Percentiles rank a stretch among this genome's conserved stretches.
Conservation (phyloP, 164 flowering plant genomes). For the grape (Vitis vinifera) region DNA sequence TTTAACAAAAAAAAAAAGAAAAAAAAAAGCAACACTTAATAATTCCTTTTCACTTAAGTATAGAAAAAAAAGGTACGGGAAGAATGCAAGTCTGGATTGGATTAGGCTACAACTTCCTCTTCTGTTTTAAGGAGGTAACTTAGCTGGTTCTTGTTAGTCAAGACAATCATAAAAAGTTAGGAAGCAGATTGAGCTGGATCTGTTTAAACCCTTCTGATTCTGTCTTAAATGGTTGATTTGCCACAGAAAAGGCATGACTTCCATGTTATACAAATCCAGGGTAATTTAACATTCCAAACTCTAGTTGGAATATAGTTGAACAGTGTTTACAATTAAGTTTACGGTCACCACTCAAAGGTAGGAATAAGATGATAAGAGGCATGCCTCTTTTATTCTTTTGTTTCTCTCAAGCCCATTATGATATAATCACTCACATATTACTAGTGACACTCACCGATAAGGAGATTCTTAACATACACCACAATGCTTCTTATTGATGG, state of each 20-base stretch:
- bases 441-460: conserved; percentile 1
- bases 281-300: not conserved
- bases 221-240: not conserved
- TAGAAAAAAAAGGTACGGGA: too few relatives aligned
- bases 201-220: not conserved
- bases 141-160: too few relatives aligned
- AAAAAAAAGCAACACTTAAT: too few relatives aligned
- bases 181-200: not conserved
- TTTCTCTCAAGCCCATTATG: not conserved
- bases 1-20: too few relatives aligned
- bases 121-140: too few relatives aligned
- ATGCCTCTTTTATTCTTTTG: conserved; percentile 17
- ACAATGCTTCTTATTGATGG: conserved; percentile 6
- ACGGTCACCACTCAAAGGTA: not conserved
- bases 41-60: too few relatives aligned
- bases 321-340: not conserved
- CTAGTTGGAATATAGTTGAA: not conserved
- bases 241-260: not conserved
- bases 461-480: conserved; percentile 1
- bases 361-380: conserved; percentile 3
- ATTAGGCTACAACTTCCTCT: too few relatives aligned
- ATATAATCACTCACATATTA: conserved; percentile 6
- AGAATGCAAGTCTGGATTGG: too few relatives aligned
- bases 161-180: too few relatives aligned
- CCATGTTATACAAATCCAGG: not conserved